These are phyloP conservation scores for Candida vartiovaarae DNA, from an alignment of 805 yeast species.

Conservation along the genomic window DNA sequence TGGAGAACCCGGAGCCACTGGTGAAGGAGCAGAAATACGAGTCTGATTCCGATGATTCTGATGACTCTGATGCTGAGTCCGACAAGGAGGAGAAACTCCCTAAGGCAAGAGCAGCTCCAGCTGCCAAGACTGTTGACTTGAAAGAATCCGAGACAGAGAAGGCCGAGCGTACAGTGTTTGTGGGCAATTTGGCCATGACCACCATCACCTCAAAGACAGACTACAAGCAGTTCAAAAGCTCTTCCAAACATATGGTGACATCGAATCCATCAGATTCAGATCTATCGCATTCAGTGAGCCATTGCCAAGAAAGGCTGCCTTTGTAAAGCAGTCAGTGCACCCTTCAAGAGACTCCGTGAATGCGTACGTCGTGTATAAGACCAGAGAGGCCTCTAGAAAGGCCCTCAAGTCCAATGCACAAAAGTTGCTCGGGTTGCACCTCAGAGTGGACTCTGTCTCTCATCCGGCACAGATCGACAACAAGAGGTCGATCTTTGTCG, in stretches of 20 bases:
- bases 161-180: conserved; percentile 79
- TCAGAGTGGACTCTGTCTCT: conserved; percentile 88
- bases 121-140: conserved; percentile 42
- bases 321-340: conserved; percentile 71
- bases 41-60: conserved; percentile 20
- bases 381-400: conserved; percentile 38
- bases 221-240: conserved; percentile 58
- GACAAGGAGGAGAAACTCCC: conserved; percentile 23
- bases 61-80: conserved; percentile 20
- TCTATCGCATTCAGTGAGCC: conserved; percentile 85
- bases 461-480: conserved; percentile 86
- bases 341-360: conserved; percentile 74
- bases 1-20: conserved; percentile 26
- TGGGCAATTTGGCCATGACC: conserved; percentile 71
- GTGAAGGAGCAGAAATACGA: conserved; percentile 32
- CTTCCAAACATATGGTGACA: conserved; percentile 35
- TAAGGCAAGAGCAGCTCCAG: conserved; percentile 11
- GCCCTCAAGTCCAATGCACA: conserved; percentile 53
- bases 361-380: conserved; percentile 77
- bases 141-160: conserved; percentile 70
- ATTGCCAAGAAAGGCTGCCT: conserved; percentile 89
- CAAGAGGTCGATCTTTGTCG: conserved; percentile 81
- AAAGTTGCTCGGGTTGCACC: conserved; percentile 63
- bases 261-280: conserved; percentile 82
- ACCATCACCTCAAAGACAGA: conserved; percentile 58